Evolutionary conservation across 257 asterid species (phyloP), one percentile per base, ranked within the genome.

Genomic region (Solanum raphanifolium): DNA sequence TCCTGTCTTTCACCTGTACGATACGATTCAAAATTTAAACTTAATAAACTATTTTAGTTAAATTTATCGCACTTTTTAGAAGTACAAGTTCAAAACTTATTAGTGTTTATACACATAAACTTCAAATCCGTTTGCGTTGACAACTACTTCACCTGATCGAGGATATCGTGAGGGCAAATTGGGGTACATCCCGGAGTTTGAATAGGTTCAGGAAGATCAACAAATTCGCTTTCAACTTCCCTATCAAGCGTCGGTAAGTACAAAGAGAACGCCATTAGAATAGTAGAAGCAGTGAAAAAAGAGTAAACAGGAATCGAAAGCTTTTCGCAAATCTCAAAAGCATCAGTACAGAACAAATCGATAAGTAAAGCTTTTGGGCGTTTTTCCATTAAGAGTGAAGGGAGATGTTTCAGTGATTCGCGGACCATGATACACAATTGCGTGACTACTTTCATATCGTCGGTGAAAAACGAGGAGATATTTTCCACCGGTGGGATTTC

Each of bases 291-390:
- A n/a, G 95, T 92, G 86, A 75, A 92, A 36, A 93, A 93, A 0
- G 87, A 74, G 79, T 91, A 90, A 20, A 89, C 90, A 4, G 95
- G 91, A 20, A 93, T 86, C 0, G 90, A 85, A 3, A 91, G 79
- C 68, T 90, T 90, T 60, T 29, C n/a, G 10, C 91, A 90, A 1
- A 87, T 68, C 12, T 91, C 94, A 72, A 91, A 88, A 69, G 91
- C 95, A 25, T 91, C 87, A 4, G 88, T 92, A 13, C 91, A 83
- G 34, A 93, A 91, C 12, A 91, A 60, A 71, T 93, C 95, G 9
- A 93, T 62, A 2, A 93, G 12, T 3, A 93, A 46, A 34, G 90
- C 92, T 6, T 4, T 83, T 1, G 90, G 91, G 3, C 87, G 81
- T 23, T 87, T 55, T 5, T 55, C 52, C 3, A 21, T 4, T 9